These are phyloP conservation scores for Saccharomyces pastorianus DNA, from an alignment of 1,139 yeast species.

Conservation along the genomic window DNA sequence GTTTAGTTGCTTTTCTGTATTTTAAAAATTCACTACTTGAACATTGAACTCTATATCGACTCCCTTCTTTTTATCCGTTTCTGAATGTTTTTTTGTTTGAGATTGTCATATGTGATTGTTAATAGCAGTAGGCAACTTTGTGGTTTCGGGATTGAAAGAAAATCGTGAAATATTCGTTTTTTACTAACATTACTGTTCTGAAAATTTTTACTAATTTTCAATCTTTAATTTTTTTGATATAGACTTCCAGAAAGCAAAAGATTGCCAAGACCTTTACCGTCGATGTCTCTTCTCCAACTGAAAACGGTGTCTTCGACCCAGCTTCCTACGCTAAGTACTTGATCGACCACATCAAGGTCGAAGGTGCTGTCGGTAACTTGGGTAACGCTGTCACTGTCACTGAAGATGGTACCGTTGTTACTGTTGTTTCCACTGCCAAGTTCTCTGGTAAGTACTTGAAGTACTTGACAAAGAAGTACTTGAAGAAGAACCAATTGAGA, in stretches of 20 bases:
- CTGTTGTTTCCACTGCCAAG: conserved; percentile 84
- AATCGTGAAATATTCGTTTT: conserved; percentile 1
- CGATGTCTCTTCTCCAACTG: conserved; percentile 96
- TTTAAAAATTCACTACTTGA: conserved; percentile 31
- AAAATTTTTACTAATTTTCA: conserved; percentile 1
- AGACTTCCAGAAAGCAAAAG: conserved; percentile 76
- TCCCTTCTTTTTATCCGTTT: background rate
- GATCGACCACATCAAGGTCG: conserved; percentile 98
- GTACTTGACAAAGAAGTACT: conserved; percentile 98
- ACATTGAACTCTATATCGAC: background rate
- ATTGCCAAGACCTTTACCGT: conserved; percentile 87
- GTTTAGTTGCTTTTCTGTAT: conserved; percentile 25
- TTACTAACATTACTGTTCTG: background rate
- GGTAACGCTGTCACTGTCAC: conserved; percentile 90
- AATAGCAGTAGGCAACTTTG: conserved; percentile 33
- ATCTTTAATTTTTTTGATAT: conserved; percentile 3
- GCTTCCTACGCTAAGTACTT: conserved; percentile 96
- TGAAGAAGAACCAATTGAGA: conserved; percentile 98
- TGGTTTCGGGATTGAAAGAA: conserved; percentile 3
- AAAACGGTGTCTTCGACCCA: conserved; percentile 96
- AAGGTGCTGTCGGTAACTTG: conserved; percentile 91
- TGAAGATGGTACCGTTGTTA: conserved; percentile 72
- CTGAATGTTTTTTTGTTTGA: background rate
- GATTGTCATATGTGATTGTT: conserved; percentile 28
- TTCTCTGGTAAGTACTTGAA: conserved; percentile 99